Conservation (phyloP, 805 yeast species). For the Grigorovia yakushimaensis region DNA sequence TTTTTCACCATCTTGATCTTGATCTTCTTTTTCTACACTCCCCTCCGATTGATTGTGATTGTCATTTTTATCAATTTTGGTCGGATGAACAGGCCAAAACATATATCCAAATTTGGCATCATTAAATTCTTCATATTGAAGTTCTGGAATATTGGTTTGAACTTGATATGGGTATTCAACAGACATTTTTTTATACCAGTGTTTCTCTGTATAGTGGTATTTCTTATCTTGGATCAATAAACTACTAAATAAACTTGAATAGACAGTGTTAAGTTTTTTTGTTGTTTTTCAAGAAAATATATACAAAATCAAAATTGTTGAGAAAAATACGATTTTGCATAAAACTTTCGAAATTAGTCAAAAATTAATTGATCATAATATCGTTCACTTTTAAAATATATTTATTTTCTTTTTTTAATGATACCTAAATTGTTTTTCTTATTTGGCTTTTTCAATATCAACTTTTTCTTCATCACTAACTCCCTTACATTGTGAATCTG, state of each 20-base stretch:
- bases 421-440: neutral
- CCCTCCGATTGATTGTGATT: no score
- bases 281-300: no score
- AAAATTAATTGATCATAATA: no score
- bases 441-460: neutral
- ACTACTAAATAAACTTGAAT: no score
- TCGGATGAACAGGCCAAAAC: conserved; percentile 17
- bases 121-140: conserved; percentile 18
- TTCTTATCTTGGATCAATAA: no score
- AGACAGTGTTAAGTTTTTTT: no score
- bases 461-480: neutral
- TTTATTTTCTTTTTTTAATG: neutral
- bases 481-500: neutral
- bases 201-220: no score
- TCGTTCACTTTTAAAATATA: neutral
- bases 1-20: no score
- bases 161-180: conserved; percentile 19
- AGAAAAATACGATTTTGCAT: no score
- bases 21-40: no score
- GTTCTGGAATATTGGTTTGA: conserved; percentile 14
- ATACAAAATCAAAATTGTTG: no score
- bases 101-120: conserved; percentile 24
- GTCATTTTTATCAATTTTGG: neutral
- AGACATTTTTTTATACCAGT: no score
- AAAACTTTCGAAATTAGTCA: neutral